Base-by-base conservation (phyloP, 2,329 filamentous ascomycete genomes). In the Fonsecaea multimorphosa region DNA sequence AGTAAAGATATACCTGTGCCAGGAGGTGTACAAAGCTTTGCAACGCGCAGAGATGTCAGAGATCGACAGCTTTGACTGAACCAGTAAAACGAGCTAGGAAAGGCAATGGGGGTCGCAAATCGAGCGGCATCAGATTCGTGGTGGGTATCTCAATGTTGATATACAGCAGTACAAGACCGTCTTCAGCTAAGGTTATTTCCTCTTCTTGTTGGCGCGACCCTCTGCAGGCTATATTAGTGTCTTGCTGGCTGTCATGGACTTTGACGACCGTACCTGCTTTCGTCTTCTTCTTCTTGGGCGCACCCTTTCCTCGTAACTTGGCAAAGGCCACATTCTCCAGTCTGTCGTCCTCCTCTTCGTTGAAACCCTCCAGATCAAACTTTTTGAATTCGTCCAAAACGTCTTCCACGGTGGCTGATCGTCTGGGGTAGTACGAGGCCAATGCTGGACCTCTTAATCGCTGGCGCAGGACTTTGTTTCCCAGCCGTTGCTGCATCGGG, bases 401-500 rank as follows among this genome's bases (percentile, higher is more conserved):
- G 71, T 96, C 91, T 71, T 86, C 85, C 68, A 96, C 86, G 0
- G 89, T 89, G 27, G 87, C 87, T 16, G 89, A 82, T 68, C 85
- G 90, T 70, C 89, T 87, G 1, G 95, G 95, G 77, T 99, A 99
- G 84, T 97, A 99, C 64, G 91, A 85, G 44, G 89, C 90, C 70
- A 97, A 81, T 0, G 90, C 82, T 32, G 93, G 91, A n/a, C 95
- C 95, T 75, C 86, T 88, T 69, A 98, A 83, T 75, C 93, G 88
- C 78, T 97, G 91, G 75, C 93, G 91, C 66, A 99, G 84, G 77
- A 99, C 84, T 80, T 95, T 96, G 82, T 95, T 97, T 75, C 95
- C 95, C 72, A 92, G 87, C 68, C 95, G 91, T 68, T 90, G 78
- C 72, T 88, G 83, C 62, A 92, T 85, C 29, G 95, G 95, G 80